Base-by-base conservation (phyloP, 2,329 filamentous ascomycete genomes). In the Talaromyces sp. region DNA sequence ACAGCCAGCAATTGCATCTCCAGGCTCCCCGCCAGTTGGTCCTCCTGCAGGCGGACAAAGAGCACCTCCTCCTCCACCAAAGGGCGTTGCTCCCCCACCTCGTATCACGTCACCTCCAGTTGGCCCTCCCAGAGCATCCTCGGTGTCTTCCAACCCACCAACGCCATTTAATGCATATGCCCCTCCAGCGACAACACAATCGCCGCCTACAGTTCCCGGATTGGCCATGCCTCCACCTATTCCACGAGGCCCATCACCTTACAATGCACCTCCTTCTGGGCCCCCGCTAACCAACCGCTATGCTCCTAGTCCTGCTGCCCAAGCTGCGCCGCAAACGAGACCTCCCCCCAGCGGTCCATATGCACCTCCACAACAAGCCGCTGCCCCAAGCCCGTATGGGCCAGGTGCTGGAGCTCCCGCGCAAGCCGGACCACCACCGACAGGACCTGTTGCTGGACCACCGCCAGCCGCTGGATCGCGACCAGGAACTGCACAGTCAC, bases 211-310 rank as follows among this genome's bases (percentile, higher is more conserved):
- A 16, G 71, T 69, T 73, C 69, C 76, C 71, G 71, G 70, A n/a
- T 77, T 79, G 70, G 75, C 70, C 16, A 67, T 74, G 61, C 85
- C 85, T 52, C 83, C 88, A 49, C 85, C 87, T 22, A 85, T 92
- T 60, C 85, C 88, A 24, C 88, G 92, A 68, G 92, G 90, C 33
- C 85, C 90, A 4, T 97, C 93, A 31, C 93, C 93, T 6, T 97
- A 97, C 78, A 92, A 93, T 72, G 87, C 90, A 43, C 90, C 93
- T 62, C 91, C 91, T 7, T 81, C 88, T 35, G 85, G 83, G 19
- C 82, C 87, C 5, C 88, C 91, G n/a, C 86, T 89, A 6, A 85
- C 87, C 10, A 92, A 87, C 80, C 84, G 92, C 72, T 96, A 96
- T 75, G 89, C 91, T 14, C 90, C 90, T 13, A 82, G 86, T 60